Evolutionary conservation across 2,329 filamentous ascomycete genomes (phyloP), one percentile per base, ranked within the genome.

Genomic region (Parafenestella ontariensis): DNA sequence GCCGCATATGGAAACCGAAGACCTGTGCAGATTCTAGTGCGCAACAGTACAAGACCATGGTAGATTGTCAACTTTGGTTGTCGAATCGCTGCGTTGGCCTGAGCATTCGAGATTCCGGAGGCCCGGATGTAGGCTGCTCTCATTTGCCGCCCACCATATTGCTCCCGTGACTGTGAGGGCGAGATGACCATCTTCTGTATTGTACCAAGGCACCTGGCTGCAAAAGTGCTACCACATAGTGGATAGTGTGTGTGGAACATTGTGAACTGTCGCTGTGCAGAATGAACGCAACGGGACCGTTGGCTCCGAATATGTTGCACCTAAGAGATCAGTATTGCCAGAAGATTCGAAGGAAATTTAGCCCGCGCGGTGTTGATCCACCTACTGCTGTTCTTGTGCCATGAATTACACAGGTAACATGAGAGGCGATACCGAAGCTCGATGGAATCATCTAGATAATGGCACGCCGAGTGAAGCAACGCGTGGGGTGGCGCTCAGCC

Each of bases 11-110:
- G 59, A 46, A 61, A 45, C 26, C 52, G 24, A 29, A 34, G 54
- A 34, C 51, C 29, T 51, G 56, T 51, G 29, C 43, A 42, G 58
- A 49, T 49, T 68, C 54, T 62, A 56, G 43, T 49, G 50, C 56
- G 31, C 17, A 18, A 46, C 46, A 57, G 49, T 37, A 28, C 37
- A 40, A n/a, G 33, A 49, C 42, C 36, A n/a, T 36, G 36, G 43
- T 53, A 65, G 37, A 59, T 51, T 59, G 54, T 57, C 54, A 55
- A 31, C 43, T 49, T 43, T 52, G 49, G 21, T 44, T 44, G 49
- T 49, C 58, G 42, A 58, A 63, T 60, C 51, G 45, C 33, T 34
- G 28, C 40, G 11, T 18, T 18, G 29, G 26, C 42, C 21, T 49
- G 21, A 15, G 13, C 46, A 40, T 45, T 46, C 36, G 41, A 33